Evolutionary conservation across 805 yeast species (phyloP).

Genomic region (Candida golubevii): DNA sequence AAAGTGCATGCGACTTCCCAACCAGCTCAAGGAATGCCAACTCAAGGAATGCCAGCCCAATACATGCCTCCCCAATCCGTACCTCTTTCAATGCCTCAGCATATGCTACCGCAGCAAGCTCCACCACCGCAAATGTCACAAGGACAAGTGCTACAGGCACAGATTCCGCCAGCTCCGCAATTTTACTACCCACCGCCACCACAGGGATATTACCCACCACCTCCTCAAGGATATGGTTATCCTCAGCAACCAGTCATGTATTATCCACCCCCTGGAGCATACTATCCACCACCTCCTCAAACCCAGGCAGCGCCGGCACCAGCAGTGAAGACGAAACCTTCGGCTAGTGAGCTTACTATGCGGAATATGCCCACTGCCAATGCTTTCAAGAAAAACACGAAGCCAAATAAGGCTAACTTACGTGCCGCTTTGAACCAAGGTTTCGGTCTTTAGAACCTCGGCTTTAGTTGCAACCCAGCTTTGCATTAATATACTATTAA

Average conservation of each 20-base stretch:
- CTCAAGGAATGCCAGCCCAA: neutral
- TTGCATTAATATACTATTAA: no score
- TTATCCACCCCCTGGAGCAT: conserved; percentile 19
- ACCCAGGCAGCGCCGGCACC: conserved; percentile 1
- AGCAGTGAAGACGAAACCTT: conserved; percentile 18
- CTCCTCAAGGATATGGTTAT: conserved; percentile 12
- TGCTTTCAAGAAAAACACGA: conserved; percentile 36
- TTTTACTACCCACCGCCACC: conserved; percentile 16
- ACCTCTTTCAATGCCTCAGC: neutral
- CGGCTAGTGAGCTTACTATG: conserved; percentile 42
- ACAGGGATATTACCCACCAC: conserved; percentile 11
- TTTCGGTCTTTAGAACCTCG: conserved; percentile 53
- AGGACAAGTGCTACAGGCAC: no score
- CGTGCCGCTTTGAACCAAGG: conserved; percentile 64
- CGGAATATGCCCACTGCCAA: conserved; percentile 44
- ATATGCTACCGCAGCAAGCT: neutral
- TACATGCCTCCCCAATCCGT: neutral
- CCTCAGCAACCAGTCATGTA: conserved; percentile 13
- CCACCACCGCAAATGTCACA: conserved; percentile 5
- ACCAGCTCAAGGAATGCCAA: no score
- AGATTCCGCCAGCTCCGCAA: neutral
- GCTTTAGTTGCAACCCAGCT: no score
- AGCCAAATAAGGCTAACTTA: conserved; percentile 50
- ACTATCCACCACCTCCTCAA: conserved; percentile 14
- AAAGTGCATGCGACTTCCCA: no score